Evolutionary conservation across 805 yeast genomes (phyloP).

Genomic region (Saturnispora kantuleensis): DNA sequence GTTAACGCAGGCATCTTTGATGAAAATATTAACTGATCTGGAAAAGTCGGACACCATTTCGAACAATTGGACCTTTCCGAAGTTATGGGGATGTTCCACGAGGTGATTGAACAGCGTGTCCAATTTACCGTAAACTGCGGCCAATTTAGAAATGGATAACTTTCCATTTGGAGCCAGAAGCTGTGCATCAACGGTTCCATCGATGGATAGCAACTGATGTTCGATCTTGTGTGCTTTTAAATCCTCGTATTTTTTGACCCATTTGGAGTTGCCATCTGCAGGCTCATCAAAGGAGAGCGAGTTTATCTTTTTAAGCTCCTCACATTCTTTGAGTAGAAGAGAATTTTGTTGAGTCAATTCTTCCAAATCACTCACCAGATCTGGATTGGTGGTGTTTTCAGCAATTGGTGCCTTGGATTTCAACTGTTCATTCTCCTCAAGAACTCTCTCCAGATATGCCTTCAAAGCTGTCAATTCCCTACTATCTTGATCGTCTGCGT

Average conservation of each 20-base stretch:
- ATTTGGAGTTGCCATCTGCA: constrained; percentile 15
- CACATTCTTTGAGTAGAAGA: constrained; percentile 1
- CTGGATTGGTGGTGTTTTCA: not conserved
- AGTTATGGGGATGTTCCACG: constrained; percentile 21
- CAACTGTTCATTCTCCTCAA: constrained; percentile 11
- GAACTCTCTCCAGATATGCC: constrained; percentile 11
- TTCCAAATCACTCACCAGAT: not conserved
- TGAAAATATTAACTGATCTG: constrained; percentile 30
- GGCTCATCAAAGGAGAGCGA: not conserved
- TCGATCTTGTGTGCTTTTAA: constrained; percentile 26
- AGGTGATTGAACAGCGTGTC: constrained; percentile 32
- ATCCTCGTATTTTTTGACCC: constrained; percentile 45
- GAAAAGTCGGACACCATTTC: constrained; percentile 43
- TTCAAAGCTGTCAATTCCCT: constrained; percentile 12
- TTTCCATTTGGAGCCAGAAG: constrained; percentile 30
- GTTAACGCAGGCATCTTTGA: constrained; percentile 27
- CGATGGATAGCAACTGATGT: constrained; percentile 8
- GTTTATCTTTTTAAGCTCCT: constrained; percentile 5
- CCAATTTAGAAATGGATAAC: constrained; percentile 35
- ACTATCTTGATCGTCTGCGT: constrained; percentile 9
- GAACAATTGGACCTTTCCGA: constrained; percentile 31
- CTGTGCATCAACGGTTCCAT: constrained; percentile 2
- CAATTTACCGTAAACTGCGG: constrained; percentile 38
- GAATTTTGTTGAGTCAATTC: constrained; percentile 2
- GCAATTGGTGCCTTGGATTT: constrained; percentile 4